Evolutionary conservation across 2,329 filamentous ascomycete genomes (phyloP), one percentile per base, ranked within the genome.

Genomic region (Phialophora macrospora): DNA sequence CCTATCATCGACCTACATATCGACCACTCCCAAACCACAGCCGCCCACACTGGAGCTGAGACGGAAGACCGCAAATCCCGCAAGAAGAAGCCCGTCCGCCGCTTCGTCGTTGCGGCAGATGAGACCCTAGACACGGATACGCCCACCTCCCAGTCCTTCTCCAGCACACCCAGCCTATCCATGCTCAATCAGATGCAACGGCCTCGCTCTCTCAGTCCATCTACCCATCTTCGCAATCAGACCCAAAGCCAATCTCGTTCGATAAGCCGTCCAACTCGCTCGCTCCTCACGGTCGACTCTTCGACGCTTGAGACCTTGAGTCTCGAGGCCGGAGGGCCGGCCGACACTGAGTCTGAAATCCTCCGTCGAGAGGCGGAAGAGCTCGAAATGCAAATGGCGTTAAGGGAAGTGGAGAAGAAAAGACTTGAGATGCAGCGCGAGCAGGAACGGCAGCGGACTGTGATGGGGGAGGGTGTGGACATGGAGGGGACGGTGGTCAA

Each of bases 1-100:
- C 95, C 95, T 1, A 94, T 99, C 73, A 95, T 99, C 88, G 88
- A 96, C 75, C 84, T 99, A 55, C 89, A 96, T 68, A 84, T 97
- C 7, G 88, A 89, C 34, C 85, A 84, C 66, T 76, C 84, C 8
- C 77, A 76, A 30, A 67, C 64, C 22, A 48, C 60, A 41, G 49
- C 55, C 26, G 63, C 69, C 55, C 61, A 56, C 28, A 11, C 55
- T 1, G 51, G 24, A 51, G 26, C 34, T 55, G 48, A 41, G 17
- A 20, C n/a, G 49, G 62, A 54, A 55, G 56, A 66, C 63, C 62
- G 75, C 57, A 68, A 72, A 72, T 66, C 56, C 68, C 65, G 74
- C 65, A 70, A 77, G 68, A 72, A 78, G 67, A 74, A 77, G 72
- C 70, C 75, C 4, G 81, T 84, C 1, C 87, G 87, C 65, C 86